Evolutionary conservation across 176 grass and related monocot species (phyloP), one percentile per base, ranked within the genome.

Genomic region (Triticum aestivum): DNA sequence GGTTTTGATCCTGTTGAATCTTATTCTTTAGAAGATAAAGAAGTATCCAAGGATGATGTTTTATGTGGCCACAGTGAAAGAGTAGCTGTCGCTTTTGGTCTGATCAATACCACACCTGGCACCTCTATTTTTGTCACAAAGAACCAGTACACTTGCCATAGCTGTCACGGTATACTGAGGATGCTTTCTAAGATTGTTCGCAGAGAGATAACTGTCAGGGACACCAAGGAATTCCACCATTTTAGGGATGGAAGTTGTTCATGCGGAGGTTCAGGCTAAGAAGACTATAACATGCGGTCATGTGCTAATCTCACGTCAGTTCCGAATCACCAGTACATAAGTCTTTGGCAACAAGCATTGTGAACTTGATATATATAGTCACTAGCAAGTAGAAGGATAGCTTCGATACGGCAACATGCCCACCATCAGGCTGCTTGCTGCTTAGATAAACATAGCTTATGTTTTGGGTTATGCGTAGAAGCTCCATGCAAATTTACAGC

Each of bases 1-100:
- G 93, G 91, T 59, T 87, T 82, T 79, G 47, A 78, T 81, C 58
- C 90, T 23, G 76, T 86, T 58, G 89, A 92, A 72, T 80, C 66
- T 85, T 65, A 49, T 75, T 86, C 81, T 75, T 61, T 75, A 18
- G 83, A 94, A 84, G 83, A 91, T 56, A 65, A 81, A 79, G 89
- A 90, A 75, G 86, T 89, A 72, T 90, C 82, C 4, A 92, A 96
- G 84, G 90, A 91, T 58, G 94, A 98, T 66, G 91, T 96, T 13
- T 85, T 96, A 23, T 98, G 96, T 68, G 96, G 96, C 21, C 96
- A 98, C 61, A 98, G 93, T 42, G 93, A 98, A 84, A 94, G 93
- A 90, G 71, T 84, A 81, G 96, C 93, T 87, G 88, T 98, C 83
- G 91, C 84, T 82, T 98, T 96, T 61, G 96, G 93, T 83, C 88